A percentile compares a stretch with the other conserved stretches of the same genome.
These are phyloP conservation scores for Hortiboletus flavorubellus DNA, from an alignment of 768 basidiomycete genomes.

Conservation along the genomic window DNA sequence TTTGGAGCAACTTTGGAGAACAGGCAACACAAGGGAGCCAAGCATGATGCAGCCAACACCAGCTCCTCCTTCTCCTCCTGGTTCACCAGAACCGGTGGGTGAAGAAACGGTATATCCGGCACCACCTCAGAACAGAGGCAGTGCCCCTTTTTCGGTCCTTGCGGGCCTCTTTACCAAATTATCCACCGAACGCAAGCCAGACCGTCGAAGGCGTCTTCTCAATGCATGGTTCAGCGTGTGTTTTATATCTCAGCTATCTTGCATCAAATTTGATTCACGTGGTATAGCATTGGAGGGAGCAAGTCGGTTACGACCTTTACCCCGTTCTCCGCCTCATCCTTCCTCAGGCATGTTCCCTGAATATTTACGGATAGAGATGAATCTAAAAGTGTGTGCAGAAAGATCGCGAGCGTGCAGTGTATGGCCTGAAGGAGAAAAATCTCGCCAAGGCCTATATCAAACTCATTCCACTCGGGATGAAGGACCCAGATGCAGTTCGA, in stretches of 20 bases:
- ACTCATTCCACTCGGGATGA: constrained; percentile 76
- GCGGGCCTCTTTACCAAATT: constrained; percentile 73
- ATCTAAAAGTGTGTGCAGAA: constrained; percentile 50
- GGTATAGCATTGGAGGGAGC: constrained; percentile 75
- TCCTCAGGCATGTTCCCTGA: constrained; percentile 63
- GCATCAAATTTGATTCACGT: constrained; percentile 12
- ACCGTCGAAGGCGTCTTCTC: constrained; percentile 68
- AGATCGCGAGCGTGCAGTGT: constrained; percentile 89
- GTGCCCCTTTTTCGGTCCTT: constrained; percentile 67
- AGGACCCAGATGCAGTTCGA: constrained; percentile 77
- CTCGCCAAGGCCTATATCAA: constrained; percentile 91
- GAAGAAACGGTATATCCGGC: constrained; percentile 41
- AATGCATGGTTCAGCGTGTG: constrained; percentile 79
- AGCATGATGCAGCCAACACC: constrained; percentile 62
- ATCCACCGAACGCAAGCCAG: constrained; percentile 67
- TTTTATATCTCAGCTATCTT: background rate
- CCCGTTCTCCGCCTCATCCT: constrained; percentile 86
- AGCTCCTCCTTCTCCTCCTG: constrained; percentile 56
- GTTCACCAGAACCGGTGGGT: constrained; percentile 35
- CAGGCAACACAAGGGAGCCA: background rate
- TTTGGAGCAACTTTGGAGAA: background rate
- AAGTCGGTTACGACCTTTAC: constrained; percentile 85
- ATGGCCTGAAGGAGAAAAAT: constrained; percentile 93
- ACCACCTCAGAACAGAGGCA: constrained; percentile 64
- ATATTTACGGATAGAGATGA: background rate